Percentiles rank a stretch among this genome's conserved stretches.
Evolutionary conservation across 257 asterid species (phyloP).

Genomic region (Phtheirospermum japonicum): DNA sequence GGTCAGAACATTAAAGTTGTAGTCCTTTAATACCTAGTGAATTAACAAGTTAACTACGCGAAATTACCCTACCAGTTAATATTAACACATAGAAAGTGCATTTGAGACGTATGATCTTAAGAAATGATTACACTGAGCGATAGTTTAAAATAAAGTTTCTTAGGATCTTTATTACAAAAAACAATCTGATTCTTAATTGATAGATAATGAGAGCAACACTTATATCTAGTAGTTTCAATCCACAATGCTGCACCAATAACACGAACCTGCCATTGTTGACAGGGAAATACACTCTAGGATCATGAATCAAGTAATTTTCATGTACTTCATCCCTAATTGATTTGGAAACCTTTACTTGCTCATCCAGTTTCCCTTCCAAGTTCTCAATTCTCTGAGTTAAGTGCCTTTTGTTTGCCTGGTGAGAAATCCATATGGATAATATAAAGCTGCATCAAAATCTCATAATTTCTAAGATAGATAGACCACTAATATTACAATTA

Average conservation of each 20-base stretch:
- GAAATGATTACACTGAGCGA: background rate
- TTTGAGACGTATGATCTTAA: background rate
- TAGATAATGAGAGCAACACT: slow-evolving; percentile 1
- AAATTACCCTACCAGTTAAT: too few relatives aligned
- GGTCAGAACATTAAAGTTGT: too few relatives aligned
- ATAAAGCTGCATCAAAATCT: slow-evolving; percentile 19
- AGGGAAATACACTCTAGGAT: too few relatives aligned
- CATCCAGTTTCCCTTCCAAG: slow-evolving; percentile 87
- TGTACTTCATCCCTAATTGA: slow-evolving; percentile 67
- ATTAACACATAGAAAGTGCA: too few relatives aligned
- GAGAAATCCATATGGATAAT: too few relatives aligned
- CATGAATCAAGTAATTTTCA: background rate
- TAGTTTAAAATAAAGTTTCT: background rate
- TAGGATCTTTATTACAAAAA: background rate
- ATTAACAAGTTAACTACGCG: too few relatives aligned
- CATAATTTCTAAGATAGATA: too few relatives aligned
- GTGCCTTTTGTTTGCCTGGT: slow-evolving; percentile 84
- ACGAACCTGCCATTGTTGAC: too few relatives aligned
- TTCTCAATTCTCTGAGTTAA: slow-evolving; percentile 92
- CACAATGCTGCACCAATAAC: background rate
- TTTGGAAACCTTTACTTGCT: slow-evolving; percentile 80
- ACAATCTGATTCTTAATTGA: slow-evolving; percentile 8
- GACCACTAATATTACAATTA: too few relatives aligned
- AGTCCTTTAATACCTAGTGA: too few relatives aligned
- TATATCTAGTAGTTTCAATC: background rate